Evolutionary conservation across 192 early-diverging fungal species (phyloP).

Genomic region (Coemansia sp.): DNA sequence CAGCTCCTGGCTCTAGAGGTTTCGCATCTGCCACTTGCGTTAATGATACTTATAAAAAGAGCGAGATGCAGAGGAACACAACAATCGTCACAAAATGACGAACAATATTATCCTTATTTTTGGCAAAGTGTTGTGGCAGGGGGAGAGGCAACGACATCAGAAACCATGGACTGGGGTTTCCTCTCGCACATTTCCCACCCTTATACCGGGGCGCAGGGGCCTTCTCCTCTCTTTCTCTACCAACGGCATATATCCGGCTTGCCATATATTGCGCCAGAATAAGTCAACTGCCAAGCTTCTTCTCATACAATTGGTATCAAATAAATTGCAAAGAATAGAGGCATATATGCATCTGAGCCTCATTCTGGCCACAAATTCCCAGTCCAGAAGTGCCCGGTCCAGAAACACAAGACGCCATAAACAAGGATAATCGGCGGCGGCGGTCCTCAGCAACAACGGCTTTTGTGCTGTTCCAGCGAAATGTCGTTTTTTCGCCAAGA

Average conservation of each 20-base stretch:
- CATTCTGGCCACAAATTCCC: no score
- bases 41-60: neutral
- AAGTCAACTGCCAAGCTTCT: neutral
- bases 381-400: neutral
- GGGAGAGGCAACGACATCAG: no score
- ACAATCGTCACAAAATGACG: neutral
- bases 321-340: neutral
- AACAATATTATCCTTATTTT: neutral
- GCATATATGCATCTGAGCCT: slow-evolving; percentile 33
- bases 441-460: neutral
- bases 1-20: neutral
- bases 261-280: slow-evolving; percentile 1
- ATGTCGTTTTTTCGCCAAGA: neutral
- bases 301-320: neutral
- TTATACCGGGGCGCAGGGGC: neutral
- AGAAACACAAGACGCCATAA: neutral
- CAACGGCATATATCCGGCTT: neutral
- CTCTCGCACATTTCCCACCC: neutral
- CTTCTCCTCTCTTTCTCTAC: no score
- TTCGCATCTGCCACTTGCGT: neutral
- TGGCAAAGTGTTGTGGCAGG: neutral
- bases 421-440: slow-evolving; percentile 1
- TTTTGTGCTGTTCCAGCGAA: no score
- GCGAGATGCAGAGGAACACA: neutral
- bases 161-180: neutral